Base-by-base conservation (phyloP, 495 filamentous ascomycete species). In the Staphylotrichum tortipilum region DNA sequence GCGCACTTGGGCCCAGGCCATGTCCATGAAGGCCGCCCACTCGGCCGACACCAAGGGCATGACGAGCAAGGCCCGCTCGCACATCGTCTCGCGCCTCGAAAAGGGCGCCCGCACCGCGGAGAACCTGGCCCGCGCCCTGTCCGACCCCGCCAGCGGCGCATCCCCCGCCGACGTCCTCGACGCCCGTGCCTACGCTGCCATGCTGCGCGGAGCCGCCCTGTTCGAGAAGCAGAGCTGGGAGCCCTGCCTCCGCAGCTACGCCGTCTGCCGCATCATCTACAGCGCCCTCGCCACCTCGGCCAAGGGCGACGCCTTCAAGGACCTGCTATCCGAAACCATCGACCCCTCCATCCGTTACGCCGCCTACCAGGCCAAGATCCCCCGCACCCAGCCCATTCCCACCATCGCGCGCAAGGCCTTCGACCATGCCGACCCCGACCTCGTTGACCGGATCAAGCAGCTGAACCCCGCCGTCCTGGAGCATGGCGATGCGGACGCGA, bases 321-420 rank as follows among this genome's bases (percentile, higher is more conserved):
- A 99, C 36, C 75, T 95, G 15, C 69, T 97, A 29, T 80, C 85
- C 11, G 81, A 82, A 50, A 94, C 84, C 21, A 81, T 95, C 40
- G 94, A 99, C 59, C 90, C 91, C 7, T 95, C 89, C 49, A 85
- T 97, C 54, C 82, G 90, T 43, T 97, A 91, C 67, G 89, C 88
- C 3, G 90, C 94, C 5, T 97, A 97, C 67, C 87, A 95, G 62
- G 70, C 84, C 64, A 86, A 89, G 60, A 73, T 94, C 7, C 84
- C 91, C 0, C 79, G 92, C 17, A 94, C 86, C 7, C 79, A 86
- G 49, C 83, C 89, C 10, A 81, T 94, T 30, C 73, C 85, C 1
- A 78, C 80, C 4, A 82, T 97, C 47, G 83, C 89, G 4, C 81
- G 82, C 52, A 81, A 83, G 52, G 78, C 84, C 52, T 85, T 96